These are phyloP conservation scores for Cyclaneusma minus DNA, from an alignment of 2,329 filamentous ascomycete species.

Conservation along the genomic window DNA sequence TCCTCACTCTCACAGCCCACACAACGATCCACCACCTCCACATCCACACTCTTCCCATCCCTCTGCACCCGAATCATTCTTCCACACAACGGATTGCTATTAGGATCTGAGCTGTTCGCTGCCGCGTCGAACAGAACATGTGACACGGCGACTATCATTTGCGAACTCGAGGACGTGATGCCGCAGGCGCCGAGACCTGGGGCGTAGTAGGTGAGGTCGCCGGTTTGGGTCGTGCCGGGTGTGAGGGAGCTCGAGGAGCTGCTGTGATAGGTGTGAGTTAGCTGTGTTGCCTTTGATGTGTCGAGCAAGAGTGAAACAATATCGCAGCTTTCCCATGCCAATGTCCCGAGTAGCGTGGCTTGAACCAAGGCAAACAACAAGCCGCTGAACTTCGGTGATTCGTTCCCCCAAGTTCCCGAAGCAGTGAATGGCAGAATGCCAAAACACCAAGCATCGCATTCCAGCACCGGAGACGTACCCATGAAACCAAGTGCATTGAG, in stretches of 20 bases:
- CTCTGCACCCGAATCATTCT: constrained; percentile 45
- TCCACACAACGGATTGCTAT: constrained; percentile 53
- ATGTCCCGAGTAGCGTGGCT: too few species aligned
- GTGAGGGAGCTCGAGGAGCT: constrained; percentile 28
- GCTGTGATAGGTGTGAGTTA: constrained; percentile 4
- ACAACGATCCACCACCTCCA: constrained; percentile 50
- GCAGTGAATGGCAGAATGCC: too few species aligned
- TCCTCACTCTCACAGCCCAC: constrained; percentile 23
- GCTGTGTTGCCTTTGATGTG: background rate
- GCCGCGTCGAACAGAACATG: constrained; percentile 50
- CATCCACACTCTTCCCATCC: constrained; percentile 38
- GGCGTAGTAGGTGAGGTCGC: constrained; percentile 55
- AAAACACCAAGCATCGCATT: too few species aligned
- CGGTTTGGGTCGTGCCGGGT: constrained; percentile 33
- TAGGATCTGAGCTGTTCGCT: constrained; percentile 35
- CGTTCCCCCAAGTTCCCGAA: too few species aligned
- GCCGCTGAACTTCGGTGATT: too few species aligned
- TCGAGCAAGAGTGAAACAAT: background rate
- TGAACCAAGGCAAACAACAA: too few species aligned
- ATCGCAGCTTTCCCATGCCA: too few species aligned
- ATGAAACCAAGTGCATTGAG: background rate
- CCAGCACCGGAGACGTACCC: too few species aligned
- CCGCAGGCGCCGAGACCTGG: constrained; percentile 57
- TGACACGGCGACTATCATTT: constrained; percentile 52
- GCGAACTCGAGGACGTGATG: constrained; percentile 30